These are phyloP conservation scores for Aspergillus incahuasiensis DNA, from an alignment of 495 filamentous ascomycete genomes.

Conservation along the genomic window DNA sequence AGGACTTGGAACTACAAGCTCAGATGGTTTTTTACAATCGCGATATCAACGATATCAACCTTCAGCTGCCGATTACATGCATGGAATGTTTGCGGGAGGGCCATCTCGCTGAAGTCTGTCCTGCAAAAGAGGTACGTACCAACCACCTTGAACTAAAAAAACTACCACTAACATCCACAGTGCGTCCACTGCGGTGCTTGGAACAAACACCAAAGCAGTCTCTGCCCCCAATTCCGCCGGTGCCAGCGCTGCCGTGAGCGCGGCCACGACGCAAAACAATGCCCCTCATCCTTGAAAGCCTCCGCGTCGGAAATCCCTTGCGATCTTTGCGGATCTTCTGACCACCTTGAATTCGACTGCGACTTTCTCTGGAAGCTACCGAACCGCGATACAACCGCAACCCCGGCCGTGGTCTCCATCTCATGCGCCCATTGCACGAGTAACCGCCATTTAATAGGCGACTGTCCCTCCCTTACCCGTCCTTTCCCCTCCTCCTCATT, in stretches of 20 bases:
- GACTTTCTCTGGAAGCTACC: slow-evolving; percentile 38
- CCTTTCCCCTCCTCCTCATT: slow-evolving; percentile 29
- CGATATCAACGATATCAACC: slow-evolving; percentile 57
- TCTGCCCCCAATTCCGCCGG: slow-evolving; percentile 39
- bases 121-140: slow-evolving; percentile 35
- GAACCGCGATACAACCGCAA: slow-evolving; percentile 17
- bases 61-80: slow-evolving; percentile 58
- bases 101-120: slow-evolving; percentile 43
- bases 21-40: slow-evolving; percentile 50
- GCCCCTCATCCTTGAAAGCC: slow-evolving; percentile 36
- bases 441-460: slow-evolving; percentile 42
- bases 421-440: slow-evolving; percentile 48
- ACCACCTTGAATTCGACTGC: slow-evolving; percentile 43
- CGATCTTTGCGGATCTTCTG: slow-evolving; percentile 38
- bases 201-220: slow-evolving; percentile 33
- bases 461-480: slow-evolving; percentile 34
- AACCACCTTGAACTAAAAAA: background rate
- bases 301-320: slow-evolving; percentile 38
- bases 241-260: slow-evolving; percentile 45
- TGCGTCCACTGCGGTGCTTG: slow-evolving; percentile 40
- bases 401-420: slow-evolving; percentile 34
- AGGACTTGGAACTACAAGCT: slow-evolving; percentile 41
- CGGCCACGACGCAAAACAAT: slow-evolving; percentile 37
- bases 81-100: slow-evolving; percentile 43
- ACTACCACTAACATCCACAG: slow-evolving; percentile 19